A percentile compares a stretch with the other conserved stretches of the same genome.
phyloP scores from a whole-genome alignment of 129 eudicot genomes.

The Tanacetum coccineum region DNA sequence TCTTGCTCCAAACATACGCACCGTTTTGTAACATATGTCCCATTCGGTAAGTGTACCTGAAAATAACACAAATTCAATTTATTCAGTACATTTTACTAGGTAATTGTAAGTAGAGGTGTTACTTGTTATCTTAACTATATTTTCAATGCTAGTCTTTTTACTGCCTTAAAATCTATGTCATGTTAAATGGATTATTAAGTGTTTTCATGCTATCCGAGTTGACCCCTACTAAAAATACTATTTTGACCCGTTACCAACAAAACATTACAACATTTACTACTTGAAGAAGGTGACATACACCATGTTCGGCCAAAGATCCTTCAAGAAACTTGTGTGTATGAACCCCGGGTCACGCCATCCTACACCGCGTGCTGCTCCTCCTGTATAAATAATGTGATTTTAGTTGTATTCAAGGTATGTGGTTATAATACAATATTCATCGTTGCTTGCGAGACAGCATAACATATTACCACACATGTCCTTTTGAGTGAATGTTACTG shows the following conservation, averaged over 20 bases:
- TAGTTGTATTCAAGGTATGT: neutral
- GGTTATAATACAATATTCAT: neutral
- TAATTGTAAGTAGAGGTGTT: too few species aligned
- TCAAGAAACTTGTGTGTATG: conserved; percentile 76
- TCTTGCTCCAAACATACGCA: conserved; percentile 51
- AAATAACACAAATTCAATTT: neutral
- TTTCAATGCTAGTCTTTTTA: too few species aligned
- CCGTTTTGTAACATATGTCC: conserved; percentile 57
- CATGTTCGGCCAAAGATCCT: conserved; percentile 68
- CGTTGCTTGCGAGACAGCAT: neutral
- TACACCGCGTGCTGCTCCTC: conserved; percentile 71
- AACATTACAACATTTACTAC: neutral
- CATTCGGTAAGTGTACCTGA: conserved; percentile 64
- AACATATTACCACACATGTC: conserved; percentile 60
- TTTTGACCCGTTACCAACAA: neutral
- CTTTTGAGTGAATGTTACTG: conserved; percentile 48
- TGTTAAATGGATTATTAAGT: neutral
- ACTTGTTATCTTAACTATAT: too few species aligned
- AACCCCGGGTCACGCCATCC: conserved; percentile 96
- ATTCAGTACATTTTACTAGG: too few species aligned
- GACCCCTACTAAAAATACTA: neutral
- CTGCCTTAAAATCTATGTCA: too few species aligned
- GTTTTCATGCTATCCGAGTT: neutral
- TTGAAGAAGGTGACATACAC: conserved; percentile 27
- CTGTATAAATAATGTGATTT: conserved; percentile 23